Evolutionary conservation across 257 asterid species (phyloP).

Genomic region (Ajuga chamaepitys): DNA sequence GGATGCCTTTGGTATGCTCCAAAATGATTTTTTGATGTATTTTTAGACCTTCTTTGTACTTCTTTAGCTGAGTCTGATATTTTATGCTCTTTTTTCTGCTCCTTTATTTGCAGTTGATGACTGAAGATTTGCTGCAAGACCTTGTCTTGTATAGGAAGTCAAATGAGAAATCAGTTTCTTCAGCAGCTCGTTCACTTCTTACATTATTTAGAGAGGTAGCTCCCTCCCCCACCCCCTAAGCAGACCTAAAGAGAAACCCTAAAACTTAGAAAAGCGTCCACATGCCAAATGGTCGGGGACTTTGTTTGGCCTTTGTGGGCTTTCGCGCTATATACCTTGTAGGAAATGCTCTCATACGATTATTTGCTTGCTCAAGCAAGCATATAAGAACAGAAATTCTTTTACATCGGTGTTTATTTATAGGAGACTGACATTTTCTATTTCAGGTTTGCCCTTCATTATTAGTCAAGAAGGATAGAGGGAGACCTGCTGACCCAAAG

Average conservation of each 20-base stretch:
- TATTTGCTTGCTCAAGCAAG: neutral
- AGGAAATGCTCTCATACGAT: no score
- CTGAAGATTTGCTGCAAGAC: slow-evolving; percentile 97
- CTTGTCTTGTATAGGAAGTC: slow-evolving; percentile 80
- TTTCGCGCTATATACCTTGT: no score
- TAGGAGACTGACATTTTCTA: slow-evolving; percentile 2
- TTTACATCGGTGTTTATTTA: neutral
- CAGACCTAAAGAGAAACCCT: no score
- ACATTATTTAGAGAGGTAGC: slow-evolving; percentile 79
- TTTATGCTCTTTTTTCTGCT: slow-evolving; percentile 5
- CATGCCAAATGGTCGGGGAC: no score
- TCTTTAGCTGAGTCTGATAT: neutral
- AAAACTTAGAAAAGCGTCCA: no score
- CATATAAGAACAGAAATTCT: neutral
- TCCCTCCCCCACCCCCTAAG: slow-evolving; percentile 13
- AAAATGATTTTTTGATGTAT: slow-evolving; percentile 10
- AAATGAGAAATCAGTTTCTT: slow-evolving; percentile 81
- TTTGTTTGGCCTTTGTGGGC: no score
- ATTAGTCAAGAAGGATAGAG: slow-evolving; percentile 84
- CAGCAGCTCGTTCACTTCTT: slow-evolving; percentile 86
- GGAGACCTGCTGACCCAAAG: slow-evolving; percentile 62
- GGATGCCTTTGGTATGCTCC: slow-evolving; percentile 87
- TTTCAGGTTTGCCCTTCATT: slow-evolving; percentile 89
- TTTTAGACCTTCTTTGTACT: neutral
- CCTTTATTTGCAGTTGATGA: slow-evolving; percentile 63